Base-by-base conservation (phyloP, 192 early-diverging fungal genomes). In the Dispira parvispora region DNA sequence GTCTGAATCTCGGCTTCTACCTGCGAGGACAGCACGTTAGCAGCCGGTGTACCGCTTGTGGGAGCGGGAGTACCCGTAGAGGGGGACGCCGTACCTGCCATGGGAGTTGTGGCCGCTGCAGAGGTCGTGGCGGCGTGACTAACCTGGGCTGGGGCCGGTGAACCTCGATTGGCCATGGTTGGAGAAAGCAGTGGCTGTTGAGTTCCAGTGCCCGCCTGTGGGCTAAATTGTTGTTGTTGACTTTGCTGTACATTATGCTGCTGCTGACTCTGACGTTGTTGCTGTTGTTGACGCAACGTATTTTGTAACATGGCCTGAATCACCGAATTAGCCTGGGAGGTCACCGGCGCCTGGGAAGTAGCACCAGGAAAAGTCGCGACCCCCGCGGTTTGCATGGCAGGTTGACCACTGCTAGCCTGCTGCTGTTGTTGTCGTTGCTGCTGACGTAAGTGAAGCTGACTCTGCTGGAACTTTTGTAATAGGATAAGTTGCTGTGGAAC, bases 281-380 rank as follows among this genome's bases (percentile, higher is more conserved):
- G 49, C 23, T 50, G 49, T 4, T 23, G 49, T 8, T 50, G 49
- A 20, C 49, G 49, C 8, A 50, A 50, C 16, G 49, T 50, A 23
- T 50, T 50, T 50, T 50, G 49, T 50, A 50, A 50, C n/a, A 23
- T 20, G 49, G 49, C 49, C 49, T 50, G 49, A 20, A 50, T 18
- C 23, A 23, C 23, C 49, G 49, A 50, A 50, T 50, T 50, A 50
- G 16, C 23, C 49, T 50, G 49, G 49, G n/a, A 18, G 23, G n/a
- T 50, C n/a, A 50, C 49, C 49, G 16, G 49, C n/a, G 16, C 23
- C 4, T 20, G 16, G 49, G n/a, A 18, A 50, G n/a, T 50, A 18
- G 23, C 49, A 23, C 2, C 23, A 20, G 49, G 49, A 3, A 20
- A 23, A 20, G n/a, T 3, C 4, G 49, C 8, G n/a, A 50, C 23